Conservation (phyloP, 306 rosid species). For the Castanea crenata region DNA sequence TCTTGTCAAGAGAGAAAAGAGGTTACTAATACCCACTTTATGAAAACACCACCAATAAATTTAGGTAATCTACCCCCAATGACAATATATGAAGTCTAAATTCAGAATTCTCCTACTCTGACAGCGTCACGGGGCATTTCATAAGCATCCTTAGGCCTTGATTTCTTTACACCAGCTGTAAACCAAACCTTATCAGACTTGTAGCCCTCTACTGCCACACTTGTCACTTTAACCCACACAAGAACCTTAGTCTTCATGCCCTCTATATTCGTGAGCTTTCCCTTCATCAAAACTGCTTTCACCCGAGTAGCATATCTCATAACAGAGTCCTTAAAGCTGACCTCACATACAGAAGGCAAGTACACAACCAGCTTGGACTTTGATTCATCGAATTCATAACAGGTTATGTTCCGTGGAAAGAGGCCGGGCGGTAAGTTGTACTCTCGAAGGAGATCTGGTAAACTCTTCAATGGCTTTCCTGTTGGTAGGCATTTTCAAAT, state of each 20-base stretch:
- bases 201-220: conserved; percentile 70
- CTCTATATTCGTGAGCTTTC: conserved; percentile 75
- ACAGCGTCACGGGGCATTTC: conserved; percentile 56
- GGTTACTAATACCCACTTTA: conserved; percentile 18
- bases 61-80: conserved; percentile 16
- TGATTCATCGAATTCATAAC: conserved; percentile 78
- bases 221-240: conserved; percentile 94
- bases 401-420: conserved; percentile 77
- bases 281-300: conserved; percentile 72
- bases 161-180: conserved; percentile 90
- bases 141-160: conserved; percentile 74
- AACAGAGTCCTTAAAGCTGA: conserved; percentile 83
- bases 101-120: conserved; percentile 69
- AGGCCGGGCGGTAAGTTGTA: conserved; percentile 86
- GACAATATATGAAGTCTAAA: neutral
- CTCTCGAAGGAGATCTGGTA: conserved; percentile 88
- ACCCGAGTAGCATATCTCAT: conserved; percentile 71
- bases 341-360: conserved; percentile 82
- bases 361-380: conserved; percentile 75
- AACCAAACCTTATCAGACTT: conserved; percentile 90
- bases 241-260: conserved; percentile 95
- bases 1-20: conserved; percentile 4
- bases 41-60: conserved; percentile 17
- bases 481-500: conserved; percentile 14
- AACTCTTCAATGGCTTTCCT: conserved; percentile 78